Conservation (phyloP, 192 early-diverging fungal genomes). For the Phycomyces blakesleeanus region DNA sequence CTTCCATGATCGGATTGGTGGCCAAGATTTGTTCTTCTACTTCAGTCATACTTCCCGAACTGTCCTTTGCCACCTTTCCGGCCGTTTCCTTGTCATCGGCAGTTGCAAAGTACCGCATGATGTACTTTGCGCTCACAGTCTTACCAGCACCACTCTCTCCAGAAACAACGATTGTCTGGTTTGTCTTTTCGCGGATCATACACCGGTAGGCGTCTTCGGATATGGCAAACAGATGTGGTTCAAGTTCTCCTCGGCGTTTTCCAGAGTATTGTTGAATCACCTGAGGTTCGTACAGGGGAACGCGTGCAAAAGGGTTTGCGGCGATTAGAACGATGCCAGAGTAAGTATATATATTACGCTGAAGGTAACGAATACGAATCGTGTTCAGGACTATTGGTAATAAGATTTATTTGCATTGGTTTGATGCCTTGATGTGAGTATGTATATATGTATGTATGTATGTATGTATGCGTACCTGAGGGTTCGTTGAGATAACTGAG, state of each 20-base stretch:
- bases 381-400: slow-evolving; percentile 96
- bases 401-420: too few relatives aligned
- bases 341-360: slow-evolving; percentile 97
- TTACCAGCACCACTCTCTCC: slow-evolving; percentile 98
- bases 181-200: slow-evolving; percentile 88
- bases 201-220: slow-evolving; percentile 96
- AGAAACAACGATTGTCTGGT: slow-evolving; percentile 98
- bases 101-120: slow-evolving; percentile 96
- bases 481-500: slow-evolving; percentile 95
- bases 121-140: slow-evolving; percentile 95
- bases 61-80: slow-evolving; percentile 36
- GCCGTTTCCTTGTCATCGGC: slow-evolving; percentile 64
- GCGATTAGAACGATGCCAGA: slow-evolving; percentile 98
- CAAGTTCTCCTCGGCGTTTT: slow-evolving; percentile 87
- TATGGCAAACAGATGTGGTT: slow-evolving; percentile 98
- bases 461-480: slow-evolving; percentile 38
- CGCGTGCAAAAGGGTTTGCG: slow-evolving; percentile 89
- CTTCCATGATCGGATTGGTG: slow-evolving; percentile 99
- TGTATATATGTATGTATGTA: neutral
- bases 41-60: slow-evolving; percentile 54
- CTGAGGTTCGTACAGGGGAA: slow-evolving; percentile 87
- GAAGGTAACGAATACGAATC: slow-evolving; percentile 83
- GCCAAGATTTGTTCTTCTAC: slow-evolving; percentile 84
- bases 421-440: neutral
- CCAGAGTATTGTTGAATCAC: slow-evolving; percentile 93